phyloP scores from a whole-genome alignment of 78 protist genomes.

The Dictyostelium intermedium region DNA sequence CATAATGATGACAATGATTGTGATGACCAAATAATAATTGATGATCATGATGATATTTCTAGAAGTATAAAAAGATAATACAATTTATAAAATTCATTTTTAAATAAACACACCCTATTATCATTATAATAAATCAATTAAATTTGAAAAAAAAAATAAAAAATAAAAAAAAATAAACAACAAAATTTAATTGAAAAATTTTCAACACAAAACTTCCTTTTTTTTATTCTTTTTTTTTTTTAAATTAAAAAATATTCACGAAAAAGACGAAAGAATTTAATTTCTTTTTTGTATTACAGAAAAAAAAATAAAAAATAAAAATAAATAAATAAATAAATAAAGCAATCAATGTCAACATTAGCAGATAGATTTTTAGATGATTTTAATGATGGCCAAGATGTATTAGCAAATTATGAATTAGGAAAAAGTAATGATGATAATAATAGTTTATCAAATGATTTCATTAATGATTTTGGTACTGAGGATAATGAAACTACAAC shows the following conservation, averaged over 20 bases:
- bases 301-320: too few relatives aligned
- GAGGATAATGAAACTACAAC: neutral
- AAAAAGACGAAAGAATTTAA: too few relatives aligned
- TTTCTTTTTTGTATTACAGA: too few relatives aligned
- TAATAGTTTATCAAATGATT: neutral
- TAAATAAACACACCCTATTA: neutral
- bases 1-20: neutral
- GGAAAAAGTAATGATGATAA: neutral
- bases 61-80: neutral
- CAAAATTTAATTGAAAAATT: too few relatives aligned
- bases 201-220: too few relatives aligned
- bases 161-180: too few relatives aligned
- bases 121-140: too few relatives aligned
- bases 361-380: slow-evolving; percentile 80
- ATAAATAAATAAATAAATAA: too few relatives aligned
- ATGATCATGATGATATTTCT: neutral
- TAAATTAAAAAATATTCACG: too few relatives aligned
- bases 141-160: too few relatives aligned
- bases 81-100: neutral
- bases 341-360: slow-evolving; percentile 58
- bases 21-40: neutral
- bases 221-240: too few relatives aligned
- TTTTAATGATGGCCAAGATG: slow-evolving; percentile 51
- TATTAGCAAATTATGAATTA: neutral
- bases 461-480: neutral